Base-by-base conservation (phyloP, 768 basidiomycete genomes). In the Rhodotorula kratochvilovae region DNA sequence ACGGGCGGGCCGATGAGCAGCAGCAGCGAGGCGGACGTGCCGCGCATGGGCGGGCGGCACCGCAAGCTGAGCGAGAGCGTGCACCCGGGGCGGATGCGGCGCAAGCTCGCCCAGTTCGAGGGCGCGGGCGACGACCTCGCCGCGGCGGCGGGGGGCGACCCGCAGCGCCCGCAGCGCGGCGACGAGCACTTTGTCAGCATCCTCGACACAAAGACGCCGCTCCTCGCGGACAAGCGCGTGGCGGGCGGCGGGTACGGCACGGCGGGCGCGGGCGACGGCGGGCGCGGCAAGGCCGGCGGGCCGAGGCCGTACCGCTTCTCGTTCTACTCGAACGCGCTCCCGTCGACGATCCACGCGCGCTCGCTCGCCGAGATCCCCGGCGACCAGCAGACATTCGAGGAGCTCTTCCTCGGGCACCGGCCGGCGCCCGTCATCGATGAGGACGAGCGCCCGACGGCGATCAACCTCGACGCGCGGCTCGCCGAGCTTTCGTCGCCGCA, bases 291-390 rank as follows among this genome's bases (percentile, higher is more conserved):
- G 51, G 62, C 72, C 62, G 66, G 74, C 71, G 81, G 92, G 73
- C 92, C 93, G 77, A 84, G 92, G 77, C 95, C 94, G 16, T 98
- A 97, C 79, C 86, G 96, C 56, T 99, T 98, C 82, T 97, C 96
- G 0, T 99, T 98, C 82, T 99, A 98, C 81, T 97, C 92, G 27
- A 98, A 96, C 77, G 85, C 89, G 8, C 83, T 96, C 60, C 87
- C 89, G 5, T 89, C 92, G 0, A 97, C 96, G 2, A 97, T 99
- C 59, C 95, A 98, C 82, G 91, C 96, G 0, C 86, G 93, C 27
- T 93, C 89, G 72, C 82, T 99, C 25, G 88, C 90, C 66, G 96
- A 99, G 80, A 85, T 99, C 25, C 96, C 96, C 0, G 91, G 90
- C 0, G 93, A 95, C 48, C 91, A 90, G 0, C 95, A 98, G 80